Percentiles rank a stretch among this genome's conserved stretches.
phyloP scores from a whole-genome alignment of 345 rosid species.

The Lepidium africanum region DNA sequence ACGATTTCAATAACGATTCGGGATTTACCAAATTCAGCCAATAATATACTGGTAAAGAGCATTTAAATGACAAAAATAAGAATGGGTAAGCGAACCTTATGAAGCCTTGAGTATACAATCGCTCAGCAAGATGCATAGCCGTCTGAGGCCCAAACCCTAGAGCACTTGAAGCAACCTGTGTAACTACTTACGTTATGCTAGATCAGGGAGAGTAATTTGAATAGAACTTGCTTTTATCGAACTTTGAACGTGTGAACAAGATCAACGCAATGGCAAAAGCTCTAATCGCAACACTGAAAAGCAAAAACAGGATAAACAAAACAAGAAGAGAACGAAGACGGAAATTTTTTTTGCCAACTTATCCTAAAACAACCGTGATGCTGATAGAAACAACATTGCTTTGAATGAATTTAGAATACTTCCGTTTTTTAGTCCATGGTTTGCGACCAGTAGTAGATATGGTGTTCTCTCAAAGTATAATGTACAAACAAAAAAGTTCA shows the following conservation, averaged over 20 bases:
- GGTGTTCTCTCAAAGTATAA: neutral
- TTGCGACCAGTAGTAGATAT: neutral
- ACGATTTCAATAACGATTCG: neutral
- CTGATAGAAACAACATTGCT: neutral
- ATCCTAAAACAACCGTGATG: conserved; percentile 3
- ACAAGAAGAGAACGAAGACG: neutral
- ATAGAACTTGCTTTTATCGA: neutral
- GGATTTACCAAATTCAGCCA: neutral
- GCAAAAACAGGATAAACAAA: neutral
- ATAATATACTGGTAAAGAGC: neutral
- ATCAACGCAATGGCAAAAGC: neutral
- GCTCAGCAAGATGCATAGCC: conserved; percentile 91
- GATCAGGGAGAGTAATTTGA: conserved; percentile 8
- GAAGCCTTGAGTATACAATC: conserved; percentile 84
- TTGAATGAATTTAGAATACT: neutral
- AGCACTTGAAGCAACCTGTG: conserved; percentile 94
- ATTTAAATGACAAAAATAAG: conserved; percentile 6
- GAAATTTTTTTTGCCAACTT: neutral
- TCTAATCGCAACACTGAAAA: neutral
- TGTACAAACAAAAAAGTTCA: neutral
- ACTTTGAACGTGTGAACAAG: neutral
- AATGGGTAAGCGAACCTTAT: conserved; percentile 52
- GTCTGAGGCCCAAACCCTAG: conserved; percentile 89
- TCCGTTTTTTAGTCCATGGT: neutral
- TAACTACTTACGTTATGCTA: conserved; percentile 1